phyloP scores from a whole-genome alignment of 2,329 filamentous ascomycete genomes.

The Aspergillus terreus region DNA sequence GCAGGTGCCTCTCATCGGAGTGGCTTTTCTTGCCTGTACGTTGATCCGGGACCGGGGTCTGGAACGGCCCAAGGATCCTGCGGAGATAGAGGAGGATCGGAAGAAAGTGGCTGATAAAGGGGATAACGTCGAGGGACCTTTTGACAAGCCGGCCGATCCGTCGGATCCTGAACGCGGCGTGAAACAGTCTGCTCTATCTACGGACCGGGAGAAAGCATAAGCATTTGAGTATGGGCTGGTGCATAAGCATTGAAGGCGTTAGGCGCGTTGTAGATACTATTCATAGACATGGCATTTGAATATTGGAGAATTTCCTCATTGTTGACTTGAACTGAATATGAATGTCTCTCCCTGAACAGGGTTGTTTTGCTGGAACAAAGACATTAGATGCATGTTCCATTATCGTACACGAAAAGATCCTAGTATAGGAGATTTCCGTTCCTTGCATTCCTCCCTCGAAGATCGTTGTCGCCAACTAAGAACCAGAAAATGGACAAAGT shows the following conservation, averaged over 20 bases:
- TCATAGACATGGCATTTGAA: neutral
- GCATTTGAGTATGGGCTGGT: neutral
- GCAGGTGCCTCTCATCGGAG: conserved; percentile 52
- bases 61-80: conserved; percentile 30
- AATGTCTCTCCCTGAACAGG: neutral
- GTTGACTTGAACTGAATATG: neutral
- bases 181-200: neutral
- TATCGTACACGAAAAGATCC: no score
- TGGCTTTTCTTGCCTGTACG: conserved; percentile 49
- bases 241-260: neutral
- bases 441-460: no score
- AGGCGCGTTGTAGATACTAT: neutral
- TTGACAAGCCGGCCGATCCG: neutral
- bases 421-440: no score
- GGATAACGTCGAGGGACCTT: neutral
- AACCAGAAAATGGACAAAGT: no score
- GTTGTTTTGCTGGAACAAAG: neutral
- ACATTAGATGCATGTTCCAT: no score
- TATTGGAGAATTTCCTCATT: neutral
- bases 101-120: conserved; percentile 23
- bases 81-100: conserved; percentile 26
- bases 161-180: neutral
- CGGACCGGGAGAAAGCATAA: neutral
- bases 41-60: conserved; percentile 53
- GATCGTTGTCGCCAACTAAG: no score